Evolutionary conservation across 1,139 yeast species (phyloP).

Genomic region (Geotrichum phurueaensis): DNA sequence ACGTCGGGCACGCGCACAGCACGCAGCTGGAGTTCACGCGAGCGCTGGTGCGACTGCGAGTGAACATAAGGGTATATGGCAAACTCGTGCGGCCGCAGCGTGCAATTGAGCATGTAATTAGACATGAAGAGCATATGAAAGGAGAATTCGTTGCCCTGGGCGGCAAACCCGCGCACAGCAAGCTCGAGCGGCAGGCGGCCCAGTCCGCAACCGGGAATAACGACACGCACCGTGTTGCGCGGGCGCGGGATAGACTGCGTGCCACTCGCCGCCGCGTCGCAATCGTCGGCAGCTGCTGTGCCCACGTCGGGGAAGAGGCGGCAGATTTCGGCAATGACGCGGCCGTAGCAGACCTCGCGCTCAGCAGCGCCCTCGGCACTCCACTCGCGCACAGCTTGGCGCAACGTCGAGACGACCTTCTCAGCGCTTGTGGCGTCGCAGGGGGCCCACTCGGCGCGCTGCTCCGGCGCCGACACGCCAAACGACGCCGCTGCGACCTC

Average conservation of each 20-base stretch:
- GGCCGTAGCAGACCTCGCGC: conserved; percentile 43
- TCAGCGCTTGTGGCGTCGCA: conserved; percentile 48
- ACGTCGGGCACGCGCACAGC: conserved; percentile 42
- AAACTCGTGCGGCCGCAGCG: conserved; percentile 49
- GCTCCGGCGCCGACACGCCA: conserved; percentile 49
- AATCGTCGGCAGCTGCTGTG: conserved; percentile 18
- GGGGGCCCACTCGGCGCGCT: conserved; percentile 44
- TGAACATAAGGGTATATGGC: conserved; percentile 68
- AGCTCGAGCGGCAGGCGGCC: conserved; percentile 75
- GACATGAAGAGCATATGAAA: conserved; percentile 75
- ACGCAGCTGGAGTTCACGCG: conserved; percentile 49
- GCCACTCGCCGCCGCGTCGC: background rate
- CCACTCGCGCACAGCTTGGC: conserved; percentile 76
- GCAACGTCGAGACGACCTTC: conserved; percentile 55
- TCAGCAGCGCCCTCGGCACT: conserved; percentile 54
- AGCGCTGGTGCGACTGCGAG: conserved; percentile 62
- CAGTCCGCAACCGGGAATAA: conserved; percentile 81
- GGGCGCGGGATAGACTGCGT: background rate
- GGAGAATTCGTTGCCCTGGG: conserved; percentile 83
- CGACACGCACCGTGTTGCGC: conserved; percentile 37
- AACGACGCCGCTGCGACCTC: conserved; percentile 38
- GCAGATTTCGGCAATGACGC: conserved; percentile 45
- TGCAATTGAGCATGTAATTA: conserved; percentile 54
- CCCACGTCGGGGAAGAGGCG: conserved; percentile 38
- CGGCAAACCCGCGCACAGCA: conserved; percentile 58